These are phyloP conservation scores for Fusarium acutatum DNA, from an alignment of 2,329 filamentous ascomycete species.

Conservation along the genomic window DNA sequence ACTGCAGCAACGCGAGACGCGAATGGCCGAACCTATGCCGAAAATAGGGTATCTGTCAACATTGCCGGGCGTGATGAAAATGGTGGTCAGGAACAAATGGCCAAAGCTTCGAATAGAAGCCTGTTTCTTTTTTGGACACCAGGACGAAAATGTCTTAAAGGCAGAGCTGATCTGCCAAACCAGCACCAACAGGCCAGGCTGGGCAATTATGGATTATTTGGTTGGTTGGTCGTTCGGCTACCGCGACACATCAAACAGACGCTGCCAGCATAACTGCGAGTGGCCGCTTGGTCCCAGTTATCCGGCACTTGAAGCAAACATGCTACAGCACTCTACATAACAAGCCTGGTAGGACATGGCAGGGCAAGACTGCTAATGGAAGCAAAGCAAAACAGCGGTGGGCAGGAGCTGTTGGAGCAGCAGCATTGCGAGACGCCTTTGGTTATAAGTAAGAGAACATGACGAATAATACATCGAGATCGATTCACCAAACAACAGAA, in stretches of 20 bases:
- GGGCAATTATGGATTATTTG: constrained; percentile 15
- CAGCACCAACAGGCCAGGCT: constrained; percentile 25
- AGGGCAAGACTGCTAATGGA: background rate
- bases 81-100: constrained; percentile 30
- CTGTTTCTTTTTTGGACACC: constrained; percentile 18
- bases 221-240: constrained; percentile 20
- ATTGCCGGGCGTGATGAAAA: constrained; percentile 2
- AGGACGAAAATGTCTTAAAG: constrained; percentile 14
- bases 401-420: background rate
- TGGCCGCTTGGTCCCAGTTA: constrained; percentile 19
- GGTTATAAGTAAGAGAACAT: background rate
- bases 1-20: constrained; percentile 27
- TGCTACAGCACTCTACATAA: background rate
- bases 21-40: constrained; percentile 23
- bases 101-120: constrained; percentile 25
- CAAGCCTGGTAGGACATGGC: background rate
- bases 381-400: background rate
- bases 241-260: constrained; percentile 29
- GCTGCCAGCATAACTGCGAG: constrained; percentile 14
- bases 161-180: constrained; percentile 25
- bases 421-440: background rate
- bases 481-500: background rate
- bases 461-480: background rate
- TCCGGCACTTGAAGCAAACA: constrained; percentile 32
- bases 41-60: constrained; percentile 16